Percentiles rank a stretch among this genome's conserved stretches.
phyloP scores from a whole-genome alignment of 352 stramenopile genomes.

The Pilasporangium apinafurcum region DNA sequence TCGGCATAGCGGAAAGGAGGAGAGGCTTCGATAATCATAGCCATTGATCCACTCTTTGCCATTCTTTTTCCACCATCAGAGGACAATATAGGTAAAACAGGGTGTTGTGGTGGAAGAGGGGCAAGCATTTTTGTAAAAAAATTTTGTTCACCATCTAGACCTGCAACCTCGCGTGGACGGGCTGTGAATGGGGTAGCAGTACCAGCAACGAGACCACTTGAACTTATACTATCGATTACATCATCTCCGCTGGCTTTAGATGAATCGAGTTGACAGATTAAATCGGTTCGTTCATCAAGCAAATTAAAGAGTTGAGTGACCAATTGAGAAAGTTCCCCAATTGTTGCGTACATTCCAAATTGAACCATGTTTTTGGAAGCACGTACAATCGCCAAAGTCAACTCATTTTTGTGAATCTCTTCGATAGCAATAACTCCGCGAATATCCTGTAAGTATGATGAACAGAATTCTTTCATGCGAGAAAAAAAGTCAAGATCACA shows the following conservation, averaged over 20 bases:
- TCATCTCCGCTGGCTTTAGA: no score
- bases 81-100: no score
- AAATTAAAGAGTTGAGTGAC: constrained; percentile 20
- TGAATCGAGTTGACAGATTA: constrained; percentile 2
- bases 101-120: not conserved
- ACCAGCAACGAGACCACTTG: no score
- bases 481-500: constrained; percentile 45
- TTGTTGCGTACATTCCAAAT: constrained; percentile 56
- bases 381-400: constrained; percentile 47
- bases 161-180: constrained; percentile 4
- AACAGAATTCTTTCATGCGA: constrained; percentile 36
- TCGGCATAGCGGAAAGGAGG: no score
- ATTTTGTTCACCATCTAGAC: constrained; percentile 13
- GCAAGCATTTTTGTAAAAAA: constrained; percentile 22
- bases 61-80: no score
- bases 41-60: no score
- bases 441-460: constrained; percentile 32
- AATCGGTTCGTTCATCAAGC: constrained; percentile 44
- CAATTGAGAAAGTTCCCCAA: constrained; percentile 28
- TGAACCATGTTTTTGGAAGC: constrained; percentile 50
- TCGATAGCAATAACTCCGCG: constrained; percentile 40
- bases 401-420: constrained; percentile 53
- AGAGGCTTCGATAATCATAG: no score
- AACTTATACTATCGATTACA: no score
- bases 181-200: no score